Evolutionary conservation across 306 rosid genomes (phyloP), one percentile per base, ranked within the genome.

Genomic region (Alnus rubra): DNA sequence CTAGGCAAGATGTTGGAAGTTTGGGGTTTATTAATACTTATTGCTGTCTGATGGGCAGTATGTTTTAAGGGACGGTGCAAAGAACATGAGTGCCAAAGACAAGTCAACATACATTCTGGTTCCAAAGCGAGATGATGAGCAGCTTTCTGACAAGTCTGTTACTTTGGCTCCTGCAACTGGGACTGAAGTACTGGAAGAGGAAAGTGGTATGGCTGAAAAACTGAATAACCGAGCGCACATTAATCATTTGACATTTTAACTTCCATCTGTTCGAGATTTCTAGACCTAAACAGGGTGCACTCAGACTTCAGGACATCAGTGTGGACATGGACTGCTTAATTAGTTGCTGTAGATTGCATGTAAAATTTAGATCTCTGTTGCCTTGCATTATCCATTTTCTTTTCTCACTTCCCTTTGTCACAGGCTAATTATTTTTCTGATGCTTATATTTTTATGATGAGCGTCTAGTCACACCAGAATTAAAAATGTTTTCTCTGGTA

Each of bases 41-140:
- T 67, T 28, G 78, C 16, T 88, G 51, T 79, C 44, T 76, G 59
- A 70, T 85, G 86, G 19, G 50, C 94, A 89, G 97, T 88, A 92
- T 84, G 94, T 92, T 81, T 76, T 86, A 56, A 85, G 88, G 82
- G 89, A 89, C 83, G 71, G 88, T 12, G 75, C 75, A n/a, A 92
- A 89, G 82, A 78, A 79, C 76, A 73, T 78, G 51, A 33, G 74
- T 45, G 78, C 65, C 3, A 80, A 79, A 79, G 92, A 86, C 79
- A 89, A 82, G 87, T 76, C 94, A 79, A 79, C 80, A 19, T 72
- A 80, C 59, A 71, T 79, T 78, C 81, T 84, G 84, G 81, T 77
- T 76, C 69, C 92, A 16, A 83, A 88, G 88, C 84, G 68, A 28
- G 83, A 83, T 67, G 87, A 84, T 84, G 87, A 79, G 77, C 86